Conservation (phyloP, 345 rosid genomes). For the Hirschfeldia incana region DNA sequence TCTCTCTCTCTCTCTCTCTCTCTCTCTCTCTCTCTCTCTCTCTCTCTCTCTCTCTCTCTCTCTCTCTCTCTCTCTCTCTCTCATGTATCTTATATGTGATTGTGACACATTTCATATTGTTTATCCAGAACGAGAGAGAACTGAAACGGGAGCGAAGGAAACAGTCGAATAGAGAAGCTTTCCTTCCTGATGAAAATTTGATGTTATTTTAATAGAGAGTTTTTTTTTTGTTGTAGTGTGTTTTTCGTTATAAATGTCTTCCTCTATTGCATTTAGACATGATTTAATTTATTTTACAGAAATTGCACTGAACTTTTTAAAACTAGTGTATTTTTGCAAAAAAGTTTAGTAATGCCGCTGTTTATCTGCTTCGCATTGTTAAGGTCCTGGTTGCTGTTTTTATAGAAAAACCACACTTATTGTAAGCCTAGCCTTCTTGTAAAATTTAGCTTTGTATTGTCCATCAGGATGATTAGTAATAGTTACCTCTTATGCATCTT, state of each 20-base stretch:
- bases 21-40: too few species aligned
- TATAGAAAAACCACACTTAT: not conserved
- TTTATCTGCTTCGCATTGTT: too few species aligned
- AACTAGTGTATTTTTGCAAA: too few species aligned
- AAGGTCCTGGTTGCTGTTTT: too few species aligned
- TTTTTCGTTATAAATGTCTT: constrained; percentile 1
- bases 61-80: too few species aligned
- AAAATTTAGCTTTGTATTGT: not conserved
- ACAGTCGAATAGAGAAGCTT: not conserved
- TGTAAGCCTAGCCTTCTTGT: not conserved
- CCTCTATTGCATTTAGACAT: not conserved
- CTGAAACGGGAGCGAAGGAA: not conserved
- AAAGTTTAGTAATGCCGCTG: too few species aligned
- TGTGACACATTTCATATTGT: not conserved
- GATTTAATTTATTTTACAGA: too few species aligned
- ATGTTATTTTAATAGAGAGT: not conserved
- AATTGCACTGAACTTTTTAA: too few species aligned
- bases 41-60: too few species aligned
- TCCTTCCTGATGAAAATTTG: too few species aligned
- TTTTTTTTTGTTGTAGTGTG: not conserved
- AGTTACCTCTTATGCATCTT: constrained; percentile 36
- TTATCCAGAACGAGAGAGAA: not conserved
- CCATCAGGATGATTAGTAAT: not conserved
- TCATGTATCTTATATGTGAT: too few species aligned
- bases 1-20: too few species aligned